Evolutionary conservation across 2,329 filamentous ascomycete genomes (phyloP), one percentile per base, ranked within the genome.

Genomic region (Fusarium buxicola): DNA sequence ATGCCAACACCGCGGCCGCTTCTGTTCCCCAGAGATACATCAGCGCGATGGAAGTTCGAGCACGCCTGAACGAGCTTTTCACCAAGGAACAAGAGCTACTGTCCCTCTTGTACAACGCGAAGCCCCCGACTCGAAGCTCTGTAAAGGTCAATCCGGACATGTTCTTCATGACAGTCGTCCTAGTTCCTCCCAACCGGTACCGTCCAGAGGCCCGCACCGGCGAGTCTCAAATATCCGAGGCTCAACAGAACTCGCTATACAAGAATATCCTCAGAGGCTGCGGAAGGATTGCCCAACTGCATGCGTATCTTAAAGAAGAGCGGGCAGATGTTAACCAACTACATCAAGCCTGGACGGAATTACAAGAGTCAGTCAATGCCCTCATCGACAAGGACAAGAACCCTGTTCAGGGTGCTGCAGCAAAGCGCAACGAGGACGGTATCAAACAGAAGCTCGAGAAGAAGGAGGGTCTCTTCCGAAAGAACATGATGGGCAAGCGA

Each of bases 401-500:
- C 70, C 92, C 93, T 3, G 83, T 92, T 4, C 89, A 91, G 64
- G 92, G 92, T 47, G 83, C 87, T 15, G 92, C 92, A 25, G 92
- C 89, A 12, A 89, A 90, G 71, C 85, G 89, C 53, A 90, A 92
- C 49, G 92, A 96, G 60, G 94, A 97, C 63, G 95, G 96, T 69
- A 96, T 99, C 79, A 99, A 99, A 79, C 95, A 99, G 74, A 91
- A 94, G 73, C 84, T 99, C 25, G 95, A 99, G 79, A 99, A 99
- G 83, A 99, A 99, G 79, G 96, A 99, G 74, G 95, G 95, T 65
- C 84, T 99, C 27, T 99, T 99, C 82, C 86, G 95, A 70, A 98
- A 97, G 82, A 97, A 99, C 78, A 98, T 99, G 95, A 99, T 99
- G 95, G 95, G 95, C 60, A 99, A 99, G 83, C 93, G 95, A 82